Evolutionary conservation across 495 filamentous ascomycete genomes (phyloP), one percentile per base, ranked within the genome.

Genomic region (Aspergillus homomorphus): DNA sequence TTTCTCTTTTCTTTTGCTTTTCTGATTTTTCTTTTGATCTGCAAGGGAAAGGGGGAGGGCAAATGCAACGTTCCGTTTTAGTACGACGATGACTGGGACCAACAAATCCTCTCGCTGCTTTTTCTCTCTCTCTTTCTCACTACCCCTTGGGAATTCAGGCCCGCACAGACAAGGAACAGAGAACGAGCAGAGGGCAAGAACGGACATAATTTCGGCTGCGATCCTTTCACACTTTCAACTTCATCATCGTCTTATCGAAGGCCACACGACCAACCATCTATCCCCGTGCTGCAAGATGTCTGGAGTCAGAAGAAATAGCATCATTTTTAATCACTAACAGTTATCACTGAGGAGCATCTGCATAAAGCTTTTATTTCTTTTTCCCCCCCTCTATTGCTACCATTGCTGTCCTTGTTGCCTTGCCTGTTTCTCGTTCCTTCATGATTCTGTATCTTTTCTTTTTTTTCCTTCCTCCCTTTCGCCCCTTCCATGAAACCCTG

Each of bases 311-410:
- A 38, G 33, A 69, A 67, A 71, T 73, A 69, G 68, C 70, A 69
- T 71, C 64, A 22, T 62, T 73, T 73, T 73, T 73, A 70, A 73
- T 74, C 46, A 61, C 63, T 62, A 60, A 64, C 65, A 66, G 66
- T 66, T 68, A 60, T 71, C 64, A 59, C 59, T 69, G 48, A 38
- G 66, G 63, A 67, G 52, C 59, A 59, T 55, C 61, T 61, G 60
- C 60, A 67, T 71, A 64, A 65, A 62, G 56, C 57, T 42, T 56
- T 30, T 68, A 65, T 64, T 66, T 56, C 60, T 67, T 62, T 65
- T 61, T 41, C 59, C 54, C 28, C 15, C 15, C 33, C 33, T 38
- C 42, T 30, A 53, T 62, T 72, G 64, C 61, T 59, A 66, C 58
- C 33, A 38, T 9, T 28, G 9, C 26, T 28, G 4, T 28, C 9